Evolutionary conservation across 768 basidiomycete genomes (phyloP).

Genomic region (Boletus pseudopeckii): DNA sequence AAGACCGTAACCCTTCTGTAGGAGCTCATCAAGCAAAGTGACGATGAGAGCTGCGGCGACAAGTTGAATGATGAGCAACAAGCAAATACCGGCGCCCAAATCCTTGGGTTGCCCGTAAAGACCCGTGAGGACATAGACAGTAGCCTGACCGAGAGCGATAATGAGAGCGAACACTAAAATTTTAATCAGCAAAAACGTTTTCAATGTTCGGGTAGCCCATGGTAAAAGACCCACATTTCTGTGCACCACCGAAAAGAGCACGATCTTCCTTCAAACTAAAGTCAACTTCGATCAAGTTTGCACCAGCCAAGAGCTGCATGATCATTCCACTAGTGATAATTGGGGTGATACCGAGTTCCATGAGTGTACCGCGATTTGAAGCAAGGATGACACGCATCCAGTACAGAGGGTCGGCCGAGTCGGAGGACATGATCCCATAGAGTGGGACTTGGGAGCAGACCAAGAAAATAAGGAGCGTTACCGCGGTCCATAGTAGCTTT

Average conservation of each 20-base stretch:
- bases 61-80: constrained; percentile 94
- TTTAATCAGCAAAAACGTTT: neutral
- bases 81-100: constrained; percentile 94
- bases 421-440: constrained; percentile 99
- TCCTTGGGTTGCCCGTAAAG: constrained; percentile 93
- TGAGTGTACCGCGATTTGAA: constrained; percentile 96
- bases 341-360: constrained; percentile 98
- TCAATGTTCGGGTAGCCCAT: neutral
- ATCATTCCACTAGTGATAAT: constrained; percentile 99
- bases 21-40: constrained; percentile 96
- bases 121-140: constrained; percentile 95
- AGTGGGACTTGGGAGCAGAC: constrained; percentile 99
- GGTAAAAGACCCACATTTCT: constrained; percentile 71
- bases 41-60: constrained; percentile 93
- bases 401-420: constrained; percentile 98
- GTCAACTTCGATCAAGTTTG: constrained; percentile 96
- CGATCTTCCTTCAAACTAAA: constrained; percentile 96
- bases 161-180: constrained; percentile 89
- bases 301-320: constrained; percentile 98
- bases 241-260: constrained; percentile 91
- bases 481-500: constrained; percentile 98
- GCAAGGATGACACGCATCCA: constrained; percentile 99
- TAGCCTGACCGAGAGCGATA: constrained; percentile 94
- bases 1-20: constrained; percentile 98
- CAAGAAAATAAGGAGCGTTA: constrained; percentile 98